Base-by-base conservation (phyloP, 2,329 filamentous ascomycete genomes). In the Aspergillus ustus region DNA sequence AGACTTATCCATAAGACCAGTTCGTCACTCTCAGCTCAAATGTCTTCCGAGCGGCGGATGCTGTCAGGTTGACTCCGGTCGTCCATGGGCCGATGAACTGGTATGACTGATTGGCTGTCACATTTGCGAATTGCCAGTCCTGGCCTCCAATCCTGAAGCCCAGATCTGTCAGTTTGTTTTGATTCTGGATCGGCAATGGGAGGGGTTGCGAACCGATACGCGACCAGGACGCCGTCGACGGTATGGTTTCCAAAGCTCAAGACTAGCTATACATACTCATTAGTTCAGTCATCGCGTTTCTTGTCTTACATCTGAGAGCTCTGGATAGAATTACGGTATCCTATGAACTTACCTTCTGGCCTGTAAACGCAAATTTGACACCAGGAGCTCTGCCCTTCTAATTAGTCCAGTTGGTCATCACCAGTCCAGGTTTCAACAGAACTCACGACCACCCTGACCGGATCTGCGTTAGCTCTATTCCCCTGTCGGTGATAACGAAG, bases 21-120 rank as follows among this genome's bases (percentile, higher is more conserved):
- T 88, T 88, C 1, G 85, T 85, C 17, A 88, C 85, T 63, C 85
- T 77, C 65, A 88, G 71, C 69, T 88, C 85, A 61, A 88, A 86
- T 0, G 78, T 81, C 37, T 80, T 78, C 0, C 81, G 81, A 31
- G 72, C 77, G 15, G 15, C 25, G 0, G 37, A 6, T 9, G 29
- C 54, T 13, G 83, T 70, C 0, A 81, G 77, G 13, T 74, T 73
- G 0, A 79, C 81, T 37, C 80, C 68, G 54, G 80, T 77, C 9
- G 82, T 74, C 8, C 81, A 81, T 0, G 80, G 74, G 15, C 74
- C 80, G 52, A 86, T 77, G 48, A 89, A 81, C n/a, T 86, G 79
- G 69, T 88, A 84, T 0, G 85, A 87, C 15, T 78, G 78, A 28
- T 80, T 79, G 0, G 81, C 80, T 1, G 85, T 87, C 46, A 88